Conservation (phyloP, 108 stramenopile species). For the Cyclotella distinguenda region DNA sequence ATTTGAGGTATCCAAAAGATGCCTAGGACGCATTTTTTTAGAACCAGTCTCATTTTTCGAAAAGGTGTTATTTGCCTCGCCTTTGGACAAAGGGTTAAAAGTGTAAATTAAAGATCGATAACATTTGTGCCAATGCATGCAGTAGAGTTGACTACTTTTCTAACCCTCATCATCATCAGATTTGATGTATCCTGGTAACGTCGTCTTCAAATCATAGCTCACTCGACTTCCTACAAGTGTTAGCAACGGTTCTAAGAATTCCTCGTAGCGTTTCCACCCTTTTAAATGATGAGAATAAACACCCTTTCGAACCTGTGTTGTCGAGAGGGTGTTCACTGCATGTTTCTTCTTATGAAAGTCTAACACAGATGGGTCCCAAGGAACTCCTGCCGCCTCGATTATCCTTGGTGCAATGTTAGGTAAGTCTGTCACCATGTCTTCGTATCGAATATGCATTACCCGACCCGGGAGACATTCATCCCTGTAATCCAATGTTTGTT, state of each 20-base stretch:
- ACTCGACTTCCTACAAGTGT: conserved; percentile 53
- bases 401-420: conserved; percentile 58
- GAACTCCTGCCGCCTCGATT: conserved; percentile 53
- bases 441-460: conserved; percentile 81
- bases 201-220: conserved; percentile 52
- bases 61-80: too few species aligned
- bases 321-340: conserved; percentile 85
- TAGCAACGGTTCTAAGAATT: conserved; percentile 48
- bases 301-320: conserved; percentile 79
- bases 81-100: neutral
- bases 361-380: conserved; percentile 71
- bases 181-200: conserved; percentile 48
- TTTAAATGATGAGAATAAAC: conserved; percentile 79
- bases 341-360: conserved; percentile 88
- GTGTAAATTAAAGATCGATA: too few species aligned
- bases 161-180: neutral
- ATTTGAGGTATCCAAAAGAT: too few species aligned
- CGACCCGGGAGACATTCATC: conserved; percentile 75
- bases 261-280: conserved; percentile 73
- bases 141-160: too few species aligned
- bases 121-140: too few species aligned
- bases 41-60: too few species aligned
- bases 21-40: too few species aligned
- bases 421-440: conserved; percentile 81
- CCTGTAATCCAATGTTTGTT: conserved; percentile 1